These are phyloP conservation scores for Suhomyces taliae DNA, from an alignment of 1,139 yeast species.

Conservation along the genomic window DNA sequence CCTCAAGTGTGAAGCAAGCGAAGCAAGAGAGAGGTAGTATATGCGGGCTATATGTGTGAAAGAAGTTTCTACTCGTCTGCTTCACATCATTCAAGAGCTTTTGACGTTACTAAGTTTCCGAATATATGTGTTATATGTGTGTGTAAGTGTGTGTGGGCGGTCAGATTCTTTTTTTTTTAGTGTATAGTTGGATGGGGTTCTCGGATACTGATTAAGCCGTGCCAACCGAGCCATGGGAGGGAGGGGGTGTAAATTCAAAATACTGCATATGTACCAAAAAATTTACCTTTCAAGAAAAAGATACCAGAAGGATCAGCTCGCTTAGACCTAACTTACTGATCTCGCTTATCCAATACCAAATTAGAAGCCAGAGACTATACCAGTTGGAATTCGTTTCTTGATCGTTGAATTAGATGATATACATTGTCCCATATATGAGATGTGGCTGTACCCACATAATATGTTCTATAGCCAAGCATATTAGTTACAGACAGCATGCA, in stretches of 20 bases:
- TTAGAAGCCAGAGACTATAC: too few relatives aligned
- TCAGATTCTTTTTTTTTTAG: too few relatives aligned
- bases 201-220: too few relatives aligned
- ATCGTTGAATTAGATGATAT: neutral
- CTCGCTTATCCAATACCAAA: neutral
- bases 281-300: too few relatives aligned
- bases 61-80: neutral
- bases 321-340: too few relatives aligned
- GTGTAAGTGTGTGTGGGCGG: too few relatives aligned
- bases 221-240: too few relatives aligned
- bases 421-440: neutral
- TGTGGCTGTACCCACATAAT: neutral
- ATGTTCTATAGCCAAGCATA: neutral
- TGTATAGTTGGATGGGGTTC: too few relatives aligned
- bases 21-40: neutral
- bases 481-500: neutral
- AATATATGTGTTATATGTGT: too few relatives aligned
- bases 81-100: neutral
- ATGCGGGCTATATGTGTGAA: too few relatives aligned
- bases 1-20: slow-evolving; percentile 3
- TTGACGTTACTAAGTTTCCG: neutral
- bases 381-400: neutral
- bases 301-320: too few relatives aligned
- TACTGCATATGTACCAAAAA: neutral
- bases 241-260: neutral